Evolutionary conservation across 768 basidiomycete species (phyloP).

Genomic region (Tephrocybe sp.): DNA sequence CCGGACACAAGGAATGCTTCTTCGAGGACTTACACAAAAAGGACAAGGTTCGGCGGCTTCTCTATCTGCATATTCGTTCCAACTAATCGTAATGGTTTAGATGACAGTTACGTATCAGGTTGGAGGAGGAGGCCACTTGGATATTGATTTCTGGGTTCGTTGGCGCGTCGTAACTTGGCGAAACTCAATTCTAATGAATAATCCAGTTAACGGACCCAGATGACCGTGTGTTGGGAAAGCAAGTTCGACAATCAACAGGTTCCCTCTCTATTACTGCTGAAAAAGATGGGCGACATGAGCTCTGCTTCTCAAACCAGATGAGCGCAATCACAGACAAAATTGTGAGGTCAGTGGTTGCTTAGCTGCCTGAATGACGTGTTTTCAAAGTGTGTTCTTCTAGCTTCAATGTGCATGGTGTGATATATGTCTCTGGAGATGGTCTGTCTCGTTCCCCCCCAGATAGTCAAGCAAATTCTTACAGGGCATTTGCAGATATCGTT

Average conservation of each 20-base stretch:
- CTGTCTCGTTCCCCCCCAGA: constrained; percentile 17
- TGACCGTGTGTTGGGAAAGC: constrained; percentile 64
- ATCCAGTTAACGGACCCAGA: constrained; percentile 79
- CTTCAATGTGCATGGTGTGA: constrained; percentile 98
- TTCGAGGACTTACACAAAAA: constrained; percentile 91
- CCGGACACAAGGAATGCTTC: constrained; percentile 90
- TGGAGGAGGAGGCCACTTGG: constrained; percentile 92
- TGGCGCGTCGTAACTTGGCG: not conserved
- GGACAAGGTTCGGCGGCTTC: constrained; percentile 64
- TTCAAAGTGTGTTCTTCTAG: constrained; percentile 33
- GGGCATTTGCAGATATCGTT: constrained; percentile 55
- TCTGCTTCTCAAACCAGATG: constrained; percentile 99
- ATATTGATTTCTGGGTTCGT: constrained; percentile 95
- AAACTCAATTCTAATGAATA: constrained; percentile 8
- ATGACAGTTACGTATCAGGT: constrained; percentile 99
- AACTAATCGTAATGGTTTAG: constrained; percentile 35
- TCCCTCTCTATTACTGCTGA: constrained; percentile 85
- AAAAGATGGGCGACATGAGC: constrained; percentile 84
- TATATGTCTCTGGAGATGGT: constrained; percentile 93
- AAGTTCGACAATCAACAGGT: constrained; percentile 86
- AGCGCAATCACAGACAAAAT: constrained; percentile 94
- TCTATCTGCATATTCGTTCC: not conserved
- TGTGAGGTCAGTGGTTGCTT: constrained; percentile 61
- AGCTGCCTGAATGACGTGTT: not conserved
- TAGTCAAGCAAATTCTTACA: not conserved